Conservation (phyloP, 192 early-diverging fungal species). For the Coemansia sp. region DNA sequence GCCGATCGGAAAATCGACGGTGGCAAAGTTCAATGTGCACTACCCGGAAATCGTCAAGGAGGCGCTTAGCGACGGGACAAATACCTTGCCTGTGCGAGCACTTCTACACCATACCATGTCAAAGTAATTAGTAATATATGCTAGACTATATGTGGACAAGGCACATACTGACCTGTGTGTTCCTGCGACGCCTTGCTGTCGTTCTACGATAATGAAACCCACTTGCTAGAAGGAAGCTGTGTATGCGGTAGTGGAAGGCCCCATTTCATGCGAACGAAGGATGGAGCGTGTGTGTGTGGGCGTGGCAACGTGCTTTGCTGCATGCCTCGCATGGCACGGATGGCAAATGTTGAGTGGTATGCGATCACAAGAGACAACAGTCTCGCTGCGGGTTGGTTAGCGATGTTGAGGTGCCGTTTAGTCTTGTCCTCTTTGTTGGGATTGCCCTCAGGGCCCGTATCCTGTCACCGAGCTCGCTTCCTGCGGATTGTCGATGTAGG, state of each 20-base stretch:
- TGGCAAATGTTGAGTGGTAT: not conserved
- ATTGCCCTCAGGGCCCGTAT: constrained; percentile 3
- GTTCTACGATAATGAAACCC: not conserved
- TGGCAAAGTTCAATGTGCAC: constrained; percentile 30
- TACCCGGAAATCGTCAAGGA: constrained; percentile 25
- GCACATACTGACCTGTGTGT: not conserved
- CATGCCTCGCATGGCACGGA: not conserved
- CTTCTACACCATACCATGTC: constrained; percentile 14
- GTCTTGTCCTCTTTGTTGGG: not conserved
- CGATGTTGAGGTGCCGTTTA: no score
- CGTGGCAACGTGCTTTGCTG: constrained; percentile 6
- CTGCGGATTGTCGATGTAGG: not conserved
- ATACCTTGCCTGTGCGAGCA: constrained; percentile 24
- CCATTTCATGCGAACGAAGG: not conserved
- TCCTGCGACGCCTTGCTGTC: not conserved
- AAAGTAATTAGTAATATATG: not conserved
- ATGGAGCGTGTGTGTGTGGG: constrained; percentile 3
- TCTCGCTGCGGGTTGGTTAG: not conserved
- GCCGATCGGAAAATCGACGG: constrained; percentile 42
- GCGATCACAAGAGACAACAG: not conserved
- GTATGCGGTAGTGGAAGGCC: not conserved
- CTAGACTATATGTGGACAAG: not conserved
- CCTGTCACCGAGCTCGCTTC: not conserved
- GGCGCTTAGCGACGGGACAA: constrained; percentile 24
- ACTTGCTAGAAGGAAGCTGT: not conserved